A percentile compares a stretch with the other conserved stretches of the same genome.
These are phyloP conservation scores for Phaeodactylum tricornutum DNA, from an alignment of 108 stramenopile species.

Conservation along the genomic window DNA sequence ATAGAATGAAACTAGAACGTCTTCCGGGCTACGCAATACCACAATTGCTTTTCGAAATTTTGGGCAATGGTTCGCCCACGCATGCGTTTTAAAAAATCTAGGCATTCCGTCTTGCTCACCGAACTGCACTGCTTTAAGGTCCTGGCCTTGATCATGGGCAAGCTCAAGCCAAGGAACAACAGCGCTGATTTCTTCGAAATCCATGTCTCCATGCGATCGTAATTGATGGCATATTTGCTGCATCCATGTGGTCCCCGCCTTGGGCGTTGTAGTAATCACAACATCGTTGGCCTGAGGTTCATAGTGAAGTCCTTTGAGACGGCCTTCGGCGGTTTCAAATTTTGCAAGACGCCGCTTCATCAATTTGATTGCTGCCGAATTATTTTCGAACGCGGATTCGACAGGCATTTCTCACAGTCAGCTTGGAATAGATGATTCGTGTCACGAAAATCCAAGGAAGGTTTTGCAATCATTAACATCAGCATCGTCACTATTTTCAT, in stretches of 20 bases:
- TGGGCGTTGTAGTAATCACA: conserved; percentile 36
- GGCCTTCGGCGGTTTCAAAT: conserved; percentile 37
- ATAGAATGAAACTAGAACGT: conserved; percentile 32
- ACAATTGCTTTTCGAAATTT: conserved; percentile 25
- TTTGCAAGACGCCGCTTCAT: conserved; percentile 18
- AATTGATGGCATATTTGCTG: conserved; percentile 48
- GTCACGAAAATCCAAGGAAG: no score
- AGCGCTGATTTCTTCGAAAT: conserved; percentile 29
- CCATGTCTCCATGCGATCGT: conserved; percentile 34
- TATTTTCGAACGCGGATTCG: conserved; percentile 5
- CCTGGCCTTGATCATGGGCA: conserved; percentile 31
- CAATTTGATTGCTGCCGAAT: conserved; percentile 13
- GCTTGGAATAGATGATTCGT: no score
- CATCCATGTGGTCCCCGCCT: conserved; percentile 40
- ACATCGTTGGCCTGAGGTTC: conserved; percentile 22
- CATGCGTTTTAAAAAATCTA: conserved; percentile 35
- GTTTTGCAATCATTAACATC: no score
- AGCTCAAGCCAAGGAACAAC: conserved; percentile 41
- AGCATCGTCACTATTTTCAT: no score
- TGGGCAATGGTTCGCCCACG: conserved; percentile 34
- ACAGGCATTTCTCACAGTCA: no score
- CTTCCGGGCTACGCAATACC: conserved; percentile 27
- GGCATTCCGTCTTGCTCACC: conserved; percentile 14
- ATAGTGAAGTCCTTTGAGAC: conserved; percentile 25
- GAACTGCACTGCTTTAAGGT: conserved; percentile 23